Percentiles rank a stretch among this genome's conserved stretches.
These are phyloP conservation scores for Ustilago vetiveriae DNA, from an alignment of 1,284 basidiomycete genomes.

Conservation along the genomic window DNA sequence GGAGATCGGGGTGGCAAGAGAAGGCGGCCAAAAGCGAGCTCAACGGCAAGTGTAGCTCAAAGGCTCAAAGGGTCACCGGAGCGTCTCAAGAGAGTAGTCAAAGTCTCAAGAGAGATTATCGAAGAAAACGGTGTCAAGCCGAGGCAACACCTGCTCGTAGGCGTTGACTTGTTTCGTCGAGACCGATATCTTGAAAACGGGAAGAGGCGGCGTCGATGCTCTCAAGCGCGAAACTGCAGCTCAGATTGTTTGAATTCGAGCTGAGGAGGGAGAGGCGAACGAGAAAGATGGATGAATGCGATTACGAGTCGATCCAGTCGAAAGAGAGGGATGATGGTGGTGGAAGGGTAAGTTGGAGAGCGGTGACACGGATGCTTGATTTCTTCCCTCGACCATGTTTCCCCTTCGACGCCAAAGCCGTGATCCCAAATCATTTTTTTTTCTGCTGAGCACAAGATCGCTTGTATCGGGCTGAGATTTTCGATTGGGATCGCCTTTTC, in stretches of 20 bases:
- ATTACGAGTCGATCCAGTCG: conserved; percentile 5
- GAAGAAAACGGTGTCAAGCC: conserved; percentile 1
- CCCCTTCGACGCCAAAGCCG: too few species aligned
- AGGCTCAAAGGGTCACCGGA: conserved; percentile 31
- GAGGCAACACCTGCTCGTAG: not conserved
- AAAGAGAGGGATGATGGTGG: conserved; percentile 1
- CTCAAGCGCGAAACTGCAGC: conserved; percentile 22
- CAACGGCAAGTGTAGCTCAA: conserved; percentile 31
- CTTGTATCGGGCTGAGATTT: too few species aligned
- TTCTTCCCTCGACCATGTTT: too few species aligned
- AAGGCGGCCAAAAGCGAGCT: conserved; percentile 5
- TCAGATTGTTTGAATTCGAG: conserved; percentile 12
- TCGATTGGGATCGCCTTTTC: too few species aligned
- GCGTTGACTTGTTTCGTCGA: not conserved
- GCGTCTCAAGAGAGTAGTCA: conserved; percentile 18
- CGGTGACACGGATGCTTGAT: too few species aligned
- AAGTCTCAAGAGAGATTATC: conserved; percentile 29
- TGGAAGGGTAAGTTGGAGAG: not conserved
- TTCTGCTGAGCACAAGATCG: too few species aligned
- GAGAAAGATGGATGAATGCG: conserved; percentile 5
- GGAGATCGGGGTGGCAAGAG: not conserved
- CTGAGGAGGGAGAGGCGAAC: not conserved
- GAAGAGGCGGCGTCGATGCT: conserved; percentile 4
- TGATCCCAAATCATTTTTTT: too few species aligned
- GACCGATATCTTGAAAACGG: conserved; percentile 11